Evolutionary conservation across 805 yeast genomes (phyloP).

Genomic region (Metschnikowia cerradonensis): DNA sequence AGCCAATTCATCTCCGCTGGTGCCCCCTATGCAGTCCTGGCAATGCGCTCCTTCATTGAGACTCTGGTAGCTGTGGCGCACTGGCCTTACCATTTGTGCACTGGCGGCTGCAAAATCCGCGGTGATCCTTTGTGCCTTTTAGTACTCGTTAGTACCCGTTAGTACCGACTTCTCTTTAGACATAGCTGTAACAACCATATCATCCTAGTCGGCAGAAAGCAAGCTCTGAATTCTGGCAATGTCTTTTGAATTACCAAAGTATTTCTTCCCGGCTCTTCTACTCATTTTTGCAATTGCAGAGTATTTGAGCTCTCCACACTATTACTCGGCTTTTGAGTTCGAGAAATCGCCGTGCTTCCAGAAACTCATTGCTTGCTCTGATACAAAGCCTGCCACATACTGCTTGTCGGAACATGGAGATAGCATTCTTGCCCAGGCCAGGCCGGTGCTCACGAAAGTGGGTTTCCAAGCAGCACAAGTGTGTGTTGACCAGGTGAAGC

Average conservation of each 20-base stretch:
- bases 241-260: neutral
- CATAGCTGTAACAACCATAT: neutral
- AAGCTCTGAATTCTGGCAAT: neutral
- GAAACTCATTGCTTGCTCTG: constrained; percentile 10
- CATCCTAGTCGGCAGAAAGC: neutral
- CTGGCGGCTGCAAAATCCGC: constrained; percentile 2
- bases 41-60: neutral
- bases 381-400: constrained; percentile 4
- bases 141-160: neutral
- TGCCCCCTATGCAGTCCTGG: neutral
- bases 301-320: neutral
- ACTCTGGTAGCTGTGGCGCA: neutral
- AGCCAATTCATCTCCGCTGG: neutral
- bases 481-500: constrained; percentile 8
- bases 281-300: neutral
- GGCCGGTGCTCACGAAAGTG: constrained; percentile 1
- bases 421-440: constrained; percentile 5
- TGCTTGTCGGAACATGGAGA: constrained; percentile 6
- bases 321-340: constrained; percentile 6
- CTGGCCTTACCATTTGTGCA: neutral
- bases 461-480: constrained; percentile 6
- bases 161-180: neutral
- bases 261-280: neutral
- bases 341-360: constrained; percentile 5
- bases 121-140: neutral